A percentile compares a stretch with the other conserved stretches of the same genome.
phyloP scores from a whole-genome alignment of 148 eudicot genomes.

The Linanthus parryae region DNA sequence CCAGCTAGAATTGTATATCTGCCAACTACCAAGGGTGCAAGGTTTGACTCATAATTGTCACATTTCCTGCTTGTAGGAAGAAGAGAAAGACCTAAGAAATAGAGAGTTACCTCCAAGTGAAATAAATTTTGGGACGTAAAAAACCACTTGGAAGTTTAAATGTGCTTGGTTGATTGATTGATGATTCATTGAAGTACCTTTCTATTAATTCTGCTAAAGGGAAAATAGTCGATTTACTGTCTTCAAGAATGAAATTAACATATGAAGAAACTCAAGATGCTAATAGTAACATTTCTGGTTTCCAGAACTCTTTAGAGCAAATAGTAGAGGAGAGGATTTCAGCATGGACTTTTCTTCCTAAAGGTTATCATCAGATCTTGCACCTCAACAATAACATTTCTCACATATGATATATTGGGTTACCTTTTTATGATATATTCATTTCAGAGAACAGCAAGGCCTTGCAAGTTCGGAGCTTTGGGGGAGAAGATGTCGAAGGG shows the following conservation, averaged over 20 bases:
- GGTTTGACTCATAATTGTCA: background rate
- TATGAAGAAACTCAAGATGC: background rate
- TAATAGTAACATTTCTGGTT: no score
- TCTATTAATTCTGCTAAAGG: background rate
- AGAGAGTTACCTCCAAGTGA: background rate
- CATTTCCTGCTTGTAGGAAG: background rate
- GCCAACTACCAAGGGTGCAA: background rate
- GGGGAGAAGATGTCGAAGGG: conserved; percentile 39
- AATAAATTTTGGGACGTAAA: background rate
- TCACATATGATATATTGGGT: no score
- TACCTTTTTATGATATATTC: no score
- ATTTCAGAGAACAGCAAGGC: conserved; percentile 54
- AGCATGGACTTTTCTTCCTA: conserved; percentile 94
- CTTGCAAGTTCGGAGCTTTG: conserved; percentile 39
- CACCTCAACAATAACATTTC: no score
- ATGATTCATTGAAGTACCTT: background rate
- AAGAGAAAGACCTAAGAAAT: no score
- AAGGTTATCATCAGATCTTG: conserved; percentile 29
- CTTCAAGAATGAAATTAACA: background rate
- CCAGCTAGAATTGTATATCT: background rate
- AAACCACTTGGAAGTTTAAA: background rate
- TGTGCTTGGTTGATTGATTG: background rate
- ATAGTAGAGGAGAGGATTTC: conserved; percentile 70
- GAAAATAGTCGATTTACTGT: background rate
- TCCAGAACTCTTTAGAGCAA: no score